A percentile compares a stretch with the other conserved stretches of the same genome.
These are phyloP conservation scores for Noccaea bulbosa DNA, from an alignment of 345 rosid genomes.

Conservation along the genomic window DNA sequence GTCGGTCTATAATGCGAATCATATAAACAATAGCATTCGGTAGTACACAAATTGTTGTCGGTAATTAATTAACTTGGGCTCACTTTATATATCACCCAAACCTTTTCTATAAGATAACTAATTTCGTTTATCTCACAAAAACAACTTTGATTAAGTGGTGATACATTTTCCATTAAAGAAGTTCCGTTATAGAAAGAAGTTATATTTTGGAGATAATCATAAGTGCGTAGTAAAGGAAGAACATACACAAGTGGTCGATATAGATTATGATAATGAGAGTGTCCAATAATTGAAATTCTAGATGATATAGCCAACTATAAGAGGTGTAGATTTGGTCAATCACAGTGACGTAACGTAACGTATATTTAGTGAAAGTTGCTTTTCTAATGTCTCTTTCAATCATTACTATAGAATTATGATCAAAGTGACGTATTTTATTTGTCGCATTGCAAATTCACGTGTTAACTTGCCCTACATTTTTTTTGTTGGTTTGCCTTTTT, in stretches of 20 bases:
- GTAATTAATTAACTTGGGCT: constrained; percentile 7
- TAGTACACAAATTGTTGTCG: constrained; percentile 21
- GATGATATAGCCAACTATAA: constrained; percentile 22
- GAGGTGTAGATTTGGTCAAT: constrained; percentile 24
- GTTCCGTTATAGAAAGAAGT: constrained; percentile 33
- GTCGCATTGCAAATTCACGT: constrained; percentile 9
- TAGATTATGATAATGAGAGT: constrained; percentile 26
- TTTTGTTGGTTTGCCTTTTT: neutral
- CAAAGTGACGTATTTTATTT: constrained; percentile 1
- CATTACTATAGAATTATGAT: constrained; percentile 19
- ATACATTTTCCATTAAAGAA: constrained; percentile 25
- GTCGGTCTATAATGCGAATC: constrained; percentile 26
- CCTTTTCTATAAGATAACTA: neutral
- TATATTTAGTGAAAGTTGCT: constrained; percentile 1
- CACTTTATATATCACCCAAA: constrained; percentile 4
- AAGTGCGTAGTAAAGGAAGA: constrained; percentile 25
- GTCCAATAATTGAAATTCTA: constrained; percentile 36
- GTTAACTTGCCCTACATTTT: constrained; percentile 3
- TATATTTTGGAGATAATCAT: constrained; percentile 5
- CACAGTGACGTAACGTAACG: constrained; percentile 34
- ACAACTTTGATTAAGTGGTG: neutral
- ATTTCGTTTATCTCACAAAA: neutral
- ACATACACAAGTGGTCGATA: constrained; percentile 24
- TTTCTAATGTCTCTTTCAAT: constrained; percentile 27
- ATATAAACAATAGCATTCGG: constrained; percentile 7